A percentile compares a stretch with the other conserved stretches of the same genome.
These are phyloP conservation scores for Lathyrus oleraceus DNA, from an alignment of 306 rosid species.

Conservation along the genomic window DNA sequence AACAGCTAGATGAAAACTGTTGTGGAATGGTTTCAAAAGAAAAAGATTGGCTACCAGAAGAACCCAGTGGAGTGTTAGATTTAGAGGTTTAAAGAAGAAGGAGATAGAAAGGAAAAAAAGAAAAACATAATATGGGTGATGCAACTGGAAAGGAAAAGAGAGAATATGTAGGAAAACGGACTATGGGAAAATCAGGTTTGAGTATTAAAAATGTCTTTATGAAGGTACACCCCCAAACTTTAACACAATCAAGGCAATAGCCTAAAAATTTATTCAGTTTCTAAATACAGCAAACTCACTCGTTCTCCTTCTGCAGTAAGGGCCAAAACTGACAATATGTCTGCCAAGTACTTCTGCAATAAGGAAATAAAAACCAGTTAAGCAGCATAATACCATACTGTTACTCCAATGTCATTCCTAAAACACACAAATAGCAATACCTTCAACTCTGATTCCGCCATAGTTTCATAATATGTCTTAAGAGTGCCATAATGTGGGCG, in stretches of 20 bases:
- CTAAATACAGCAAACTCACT: constrained; percentile 50
- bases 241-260: neutral
- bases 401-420: neutral
- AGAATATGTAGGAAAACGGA: neutral
- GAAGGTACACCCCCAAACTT: neutral
- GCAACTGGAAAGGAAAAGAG: neutral
- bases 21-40: neutral
- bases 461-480: constrained; percentile 73
- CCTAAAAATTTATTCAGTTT: constrained; percentile 10
- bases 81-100: neutral
- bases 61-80: neutral
- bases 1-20: neutral
- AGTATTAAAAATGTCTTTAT: constrained; percentile 1
- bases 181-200: neutral
- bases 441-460: constrained; percentile 75
- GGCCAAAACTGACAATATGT: constrained; percentile 90
- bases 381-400: constrained; percentile 4
- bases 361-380: constrained; percentile 15
- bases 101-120: neutral
- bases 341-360: constrained; percentile 92
- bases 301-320: constrained; percentile 97
- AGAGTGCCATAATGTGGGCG: constrained; percentile 88
- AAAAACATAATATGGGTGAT: neutral
- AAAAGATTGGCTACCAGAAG: neutral
- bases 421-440: constrained; percentile 36